These are phyloP conservation scores for Lomentospora prolificans DNA, from an alignment of 2,329 filamentous ascomycete genomes.

Conservation along the genomic window DNA sequence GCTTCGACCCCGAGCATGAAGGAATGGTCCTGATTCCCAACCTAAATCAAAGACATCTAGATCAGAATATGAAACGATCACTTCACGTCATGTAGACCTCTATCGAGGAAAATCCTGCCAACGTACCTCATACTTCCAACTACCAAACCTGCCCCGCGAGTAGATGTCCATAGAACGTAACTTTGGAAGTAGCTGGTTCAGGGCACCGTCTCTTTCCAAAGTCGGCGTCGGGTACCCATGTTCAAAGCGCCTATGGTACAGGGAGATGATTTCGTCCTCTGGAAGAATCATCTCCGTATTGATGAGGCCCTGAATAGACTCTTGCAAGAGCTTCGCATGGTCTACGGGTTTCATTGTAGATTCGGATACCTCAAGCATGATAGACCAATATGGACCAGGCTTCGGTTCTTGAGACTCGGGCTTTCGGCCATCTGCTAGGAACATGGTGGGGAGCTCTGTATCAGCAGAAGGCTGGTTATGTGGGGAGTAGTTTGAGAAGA, in stretches of 20 bases:
- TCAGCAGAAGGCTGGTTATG: conserved; percentile 86
- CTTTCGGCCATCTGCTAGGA: conserved; percentile 78
- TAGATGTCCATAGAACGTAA: conserved; percentile 86
- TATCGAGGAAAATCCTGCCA: no score
- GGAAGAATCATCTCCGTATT: conserved; percentile 96
- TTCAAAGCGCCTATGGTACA: conserved; percentile 95
- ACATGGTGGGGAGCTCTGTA: conserved; percentile 76
- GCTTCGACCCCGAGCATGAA: conserved; percentile 97
- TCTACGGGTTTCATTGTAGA: conserved; percentile 93
- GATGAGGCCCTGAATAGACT: conserved; percentile 91
- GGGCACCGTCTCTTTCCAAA: conserved; percentile 88
- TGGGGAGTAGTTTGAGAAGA: conserved; percentile 99
- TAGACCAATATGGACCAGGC: conserved; percentile 96
- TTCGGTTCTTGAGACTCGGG: conserved; percentile 61
- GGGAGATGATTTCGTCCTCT: conserved; percentile 90
- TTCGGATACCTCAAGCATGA: conserved; percentile 98
- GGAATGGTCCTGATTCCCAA: conserved; percentile 92
- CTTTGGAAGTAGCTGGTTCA: conserved; percentile 86
- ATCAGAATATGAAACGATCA: not conserved
- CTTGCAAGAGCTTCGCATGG: conserved; percentile 70
- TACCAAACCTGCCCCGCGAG: conserved; percentile 93
- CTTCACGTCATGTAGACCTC: not conserved
- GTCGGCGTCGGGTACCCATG: conserved; percentile 96
- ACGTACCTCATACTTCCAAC: conserved; percentile 82
- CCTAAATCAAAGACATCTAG: conserved; percentile 17